Base-by-base conservation (phyloP, 768 basidiomycete species). In the Tylopilus intermedius region DNA sequence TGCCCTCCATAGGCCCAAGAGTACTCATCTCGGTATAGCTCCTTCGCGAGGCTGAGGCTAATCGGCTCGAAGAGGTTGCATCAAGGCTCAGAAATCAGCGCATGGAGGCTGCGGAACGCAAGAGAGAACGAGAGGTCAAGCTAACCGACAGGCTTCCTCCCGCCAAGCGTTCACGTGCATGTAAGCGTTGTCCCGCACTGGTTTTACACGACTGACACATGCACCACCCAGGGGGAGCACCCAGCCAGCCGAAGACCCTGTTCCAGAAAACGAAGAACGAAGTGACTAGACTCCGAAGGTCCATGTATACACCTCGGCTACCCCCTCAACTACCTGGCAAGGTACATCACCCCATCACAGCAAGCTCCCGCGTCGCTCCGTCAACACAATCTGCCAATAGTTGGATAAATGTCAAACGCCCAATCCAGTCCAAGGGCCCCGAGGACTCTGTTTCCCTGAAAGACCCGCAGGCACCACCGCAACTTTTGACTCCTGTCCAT, bases 251-350 rank as follows among this genome's bases (percentile, higher is more conserved):
- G 21, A 90, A 84, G 71, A 76, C 84, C 14, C 72, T 91, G 18
- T 84, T 92, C 59, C 85, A 90, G 72, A 90, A 87, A 71, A 83
- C 88, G 6, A 80, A 80, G 53, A 74, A 74, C 40, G 86, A 90
- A 60, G 83, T 87, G 10, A 82, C 79, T 26, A 86, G 80, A 66
- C 68, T 84, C 43, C 82, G 83, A 66, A 81, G 78, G 65, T 78
- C 79, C 29, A 70, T 88, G 59, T 84, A 81, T 60, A 71, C 71
- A 43, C 65, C 77, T 45, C 77, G 77, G 41, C 73, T 78, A 53
- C 53, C 82, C 30, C 81, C 80, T n/a, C 78, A 82, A 18, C 78
- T 79, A 76, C 35, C 63, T 22, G 67, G 72, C 44, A 81, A 79
- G 66, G 67, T 66, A 49, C 73, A 74, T 60, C 74, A 72, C 53